Percentiles rank a stretch among this genome's conserved stretches.
Evolutionary conservation across 768 basidiomycete species (phyloP).

Genomic region (Mycena alexandri): DNA sequence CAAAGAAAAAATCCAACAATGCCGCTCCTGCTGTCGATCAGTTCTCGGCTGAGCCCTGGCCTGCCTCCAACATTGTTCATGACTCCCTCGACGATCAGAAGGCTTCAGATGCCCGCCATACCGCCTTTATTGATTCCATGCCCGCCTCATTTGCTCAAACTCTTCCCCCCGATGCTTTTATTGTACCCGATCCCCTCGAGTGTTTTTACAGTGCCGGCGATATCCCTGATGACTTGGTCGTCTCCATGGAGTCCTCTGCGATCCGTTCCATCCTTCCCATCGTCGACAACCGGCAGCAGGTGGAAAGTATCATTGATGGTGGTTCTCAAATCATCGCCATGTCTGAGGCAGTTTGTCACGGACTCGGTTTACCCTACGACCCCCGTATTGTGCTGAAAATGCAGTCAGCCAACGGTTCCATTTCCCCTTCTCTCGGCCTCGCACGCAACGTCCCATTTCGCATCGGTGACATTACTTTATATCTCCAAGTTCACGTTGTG

Average conservation of each 20-base stretch:
- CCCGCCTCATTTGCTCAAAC: no score
- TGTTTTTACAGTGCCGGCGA: conserved; percentile 1
- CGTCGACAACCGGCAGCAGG: conserved; percentile 16
- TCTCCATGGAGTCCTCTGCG: conserved; percentile 28
- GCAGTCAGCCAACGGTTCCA: conserved; percentile 17
- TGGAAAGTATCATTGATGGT: conserved; percentile 39
- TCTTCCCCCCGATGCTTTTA: background rate
- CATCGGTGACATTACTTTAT: no score
- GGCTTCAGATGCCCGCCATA: no score
- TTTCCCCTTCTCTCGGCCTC: conserved; percentile 19
- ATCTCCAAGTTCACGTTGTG: conserved; percentile 33
- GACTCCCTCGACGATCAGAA: no score
- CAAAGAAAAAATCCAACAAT: no score
- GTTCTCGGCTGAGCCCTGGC: no score
- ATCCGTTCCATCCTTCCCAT: conserved; percentile 32
- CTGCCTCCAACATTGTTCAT: no score
- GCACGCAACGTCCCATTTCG: no score
- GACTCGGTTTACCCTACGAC: conserved; percentile 1
- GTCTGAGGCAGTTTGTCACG: conserved; percentile 37
- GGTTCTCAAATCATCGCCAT: no score
- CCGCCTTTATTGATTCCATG: no score
- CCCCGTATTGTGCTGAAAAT: background rate
- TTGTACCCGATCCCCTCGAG: conserved; percentile 6
- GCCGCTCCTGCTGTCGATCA: no score
- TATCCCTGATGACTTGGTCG: conserved; percentile 21